Evolutionary conservation across 148 eudicot genomes (phyloP).

Genomic region (Fallopia convolvulus): DNA sequence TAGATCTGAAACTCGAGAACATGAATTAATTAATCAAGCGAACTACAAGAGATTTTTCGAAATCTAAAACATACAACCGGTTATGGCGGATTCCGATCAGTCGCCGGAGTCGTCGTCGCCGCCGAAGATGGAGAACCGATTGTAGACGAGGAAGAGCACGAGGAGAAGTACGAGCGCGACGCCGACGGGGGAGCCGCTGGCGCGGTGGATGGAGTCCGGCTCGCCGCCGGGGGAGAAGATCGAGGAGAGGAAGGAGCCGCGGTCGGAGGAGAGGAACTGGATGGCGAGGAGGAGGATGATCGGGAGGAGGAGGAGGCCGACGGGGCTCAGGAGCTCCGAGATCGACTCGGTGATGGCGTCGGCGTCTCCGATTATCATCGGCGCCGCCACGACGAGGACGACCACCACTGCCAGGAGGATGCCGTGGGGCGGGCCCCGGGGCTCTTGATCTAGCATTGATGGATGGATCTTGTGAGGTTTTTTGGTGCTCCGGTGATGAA

Average conservation of each 20-base stretch:
- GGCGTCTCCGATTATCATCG: conserved; percentile 50
- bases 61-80: background rate
- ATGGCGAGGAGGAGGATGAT: conserved; percentile 59
- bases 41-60: background rate
- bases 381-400: conserved; percentile 30
- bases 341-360: conserved; percentile 61
- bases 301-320: conserved; percentile 67
- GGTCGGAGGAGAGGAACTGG: conserved; percentile 62
- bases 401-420: conserved; percentile 56
- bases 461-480: background rate
- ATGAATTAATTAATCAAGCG: background rate
- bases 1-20: background rate
- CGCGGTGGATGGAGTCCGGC: conserved; percentile 72
- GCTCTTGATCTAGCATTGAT: conserved; percentile 43
- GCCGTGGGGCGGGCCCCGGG: conserved; percentile 65
- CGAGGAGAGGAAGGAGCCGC: conserved; percentile 36
- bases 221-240: conserved; percentile 66
- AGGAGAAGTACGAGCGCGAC: conserved; percentile 56
- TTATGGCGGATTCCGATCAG: conserved; percentile 7
- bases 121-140: conserved; percentile 62
- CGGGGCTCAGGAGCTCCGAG: conserved; percentile 57
- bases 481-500: background rate
- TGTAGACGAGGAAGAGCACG: conserved; percentile 54
- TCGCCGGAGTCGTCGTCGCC: conserved; percentile 76
- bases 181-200: conserved; percentile 75